phyloP scores from a whole-genome alignment of 306 rosid genomes.

The Malus fusca region DNA sequence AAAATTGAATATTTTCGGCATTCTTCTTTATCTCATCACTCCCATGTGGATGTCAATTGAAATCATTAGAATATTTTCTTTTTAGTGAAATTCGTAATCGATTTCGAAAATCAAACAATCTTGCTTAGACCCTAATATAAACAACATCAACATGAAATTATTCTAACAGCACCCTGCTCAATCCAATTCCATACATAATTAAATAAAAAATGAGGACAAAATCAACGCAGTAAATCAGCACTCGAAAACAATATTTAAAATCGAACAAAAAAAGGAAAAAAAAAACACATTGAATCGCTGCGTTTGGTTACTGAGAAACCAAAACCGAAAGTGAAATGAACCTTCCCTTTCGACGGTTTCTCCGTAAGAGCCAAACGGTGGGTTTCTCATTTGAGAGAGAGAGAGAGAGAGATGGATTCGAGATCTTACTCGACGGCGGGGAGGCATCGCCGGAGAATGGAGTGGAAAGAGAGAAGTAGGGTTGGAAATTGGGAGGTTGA shows the following conservation, averaged over 20 bases:
- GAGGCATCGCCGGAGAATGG: background rate
- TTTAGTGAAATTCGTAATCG: background rate
- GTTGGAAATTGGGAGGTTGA: background rate
- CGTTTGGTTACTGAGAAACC: background rate
- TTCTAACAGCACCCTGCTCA: background rate
- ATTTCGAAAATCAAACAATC: background rate
- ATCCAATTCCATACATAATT: background rate
- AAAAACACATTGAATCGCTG: background rate
- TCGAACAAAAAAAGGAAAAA: background rate
- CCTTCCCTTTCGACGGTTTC: background rate
- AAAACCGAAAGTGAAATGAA: background rate
- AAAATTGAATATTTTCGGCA: background rate
- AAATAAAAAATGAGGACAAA: background rate
- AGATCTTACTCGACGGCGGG: background rate
- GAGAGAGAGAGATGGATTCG: background rate
- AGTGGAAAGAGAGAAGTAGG: background rate
- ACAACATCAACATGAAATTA: background rate
- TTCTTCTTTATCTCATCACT: background rate
- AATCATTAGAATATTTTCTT: background rate
- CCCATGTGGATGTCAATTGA: background rate
- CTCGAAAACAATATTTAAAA: background rate
- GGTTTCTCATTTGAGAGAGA: background rate
- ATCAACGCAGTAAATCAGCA: background rate
- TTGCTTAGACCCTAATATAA: background rate
- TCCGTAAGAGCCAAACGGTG: background rate